phyloP scores from a whole-genome alignment of 495 filamentous ascomycete genomes.

The Hyaloscypha bicolor region DNA sequence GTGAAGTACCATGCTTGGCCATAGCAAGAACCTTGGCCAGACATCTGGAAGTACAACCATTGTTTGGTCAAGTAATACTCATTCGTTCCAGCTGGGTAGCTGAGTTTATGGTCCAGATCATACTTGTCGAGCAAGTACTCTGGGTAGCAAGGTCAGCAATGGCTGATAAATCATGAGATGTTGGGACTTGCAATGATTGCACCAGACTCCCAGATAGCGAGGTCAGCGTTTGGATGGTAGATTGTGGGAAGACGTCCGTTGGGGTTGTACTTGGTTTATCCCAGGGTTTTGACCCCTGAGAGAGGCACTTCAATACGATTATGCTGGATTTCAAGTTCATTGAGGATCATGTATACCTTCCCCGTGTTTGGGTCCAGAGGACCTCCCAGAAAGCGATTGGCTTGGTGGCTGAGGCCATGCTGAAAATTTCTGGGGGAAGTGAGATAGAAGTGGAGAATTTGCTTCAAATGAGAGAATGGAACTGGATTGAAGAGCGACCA shows the following conservation, averaged over 20 bases:
- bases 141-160: not conserved
- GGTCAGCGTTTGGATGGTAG: slow-evolving; percentile 38
- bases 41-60: slow-evolving; percentile 68
- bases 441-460: no score
- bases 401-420: slow-evolving; percentile 33
- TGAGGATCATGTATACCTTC: slow-evolving; percentile 65
- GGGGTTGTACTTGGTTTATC: slow-evolving; percentile 63
- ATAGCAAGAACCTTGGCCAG: slow-evolving; percentile 72
- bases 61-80: slow-evolving; percentile 60
- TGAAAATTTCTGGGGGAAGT: not conserved
- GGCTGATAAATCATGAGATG: not conserved
- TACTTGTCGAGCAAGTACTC: slow-evolving; percentile 74
- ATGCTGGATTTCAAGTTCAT: slow-evolving; percentile 64
- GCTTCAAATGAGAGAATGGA: not conserved
- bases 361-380: slow-evolving; percentile 58
- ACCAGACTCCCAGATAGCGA: slow-evolving; percentile 56
- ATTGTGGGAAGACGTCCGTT: slow-evolving; percentile 66
- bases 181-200: slow-evolving; percentile 54
- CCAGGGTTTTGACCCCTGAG: slow-evolving; percentile 56
- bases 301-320: slow-evolving; percentile 40
- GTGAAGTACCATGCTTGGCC: slow-evolving; percentile 51
- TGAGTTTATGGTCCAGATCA: slow-evolving; percentile 62
- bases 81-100: slow-evolving; percentile 48
- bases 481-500: not conserved
- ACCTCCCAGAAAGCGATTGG: slow-evolving; percentile 45